phyloP scores from a whole-genome alignment of 1,284 basidiomycete species.

The Coniferiporia sulphurascens region DNA sequence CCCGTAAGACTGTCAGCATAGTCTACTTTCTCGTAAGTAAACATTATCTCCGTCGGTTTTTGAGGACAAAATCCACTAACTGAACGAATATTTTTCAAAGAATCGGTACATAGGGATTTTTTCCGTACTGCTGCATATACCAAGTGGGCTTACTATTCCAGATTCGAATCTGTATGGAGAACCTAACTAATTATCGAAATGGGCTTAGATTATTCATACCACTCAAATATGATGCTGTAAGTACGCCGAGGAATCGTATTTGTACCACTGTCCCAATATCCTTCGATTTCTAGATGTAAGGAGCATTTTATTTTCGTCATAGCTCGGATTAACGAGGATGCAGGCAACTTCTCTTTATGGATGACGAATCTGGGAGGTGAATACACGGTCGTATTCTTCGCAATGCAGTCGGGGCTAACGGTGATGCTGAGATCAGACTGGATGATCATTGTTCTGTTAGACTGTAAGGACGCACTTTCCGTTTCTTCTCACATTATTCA shows the following conservation, averaged over 20 bases:
- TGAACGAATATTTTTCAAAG: background rate
- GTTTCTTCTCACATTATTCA: background rate
- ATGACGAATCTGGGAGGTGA: background rate
- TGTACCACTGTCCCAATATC: background rate
- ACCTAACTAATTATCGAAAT: too few species aligned
- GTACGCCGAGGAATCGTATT: background rate
- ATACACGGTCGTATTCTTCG: background rate
- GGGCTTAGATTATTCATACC: background rate
- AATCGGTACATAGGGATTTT: constrained; percentile 6
- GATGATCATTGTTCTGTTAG: constrained; percentile 3
- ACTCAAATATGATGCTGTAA: background rate
- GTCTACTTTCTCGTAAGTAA: background rate
- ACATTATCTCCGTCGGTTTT: too few species aligned
- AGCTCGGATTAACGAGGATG: background rate
- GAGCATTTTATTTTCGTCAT: background rate
- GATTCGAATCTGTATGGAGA: too few species aligned
- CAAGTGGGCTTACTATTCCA: background rate
- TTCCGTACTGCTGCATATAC: background rate
- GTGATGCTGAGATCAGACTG: background rate
- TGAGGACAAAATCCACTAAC: background rate
- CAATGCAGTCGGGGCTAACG: background rate
- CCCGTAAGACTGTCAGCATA: background rate
- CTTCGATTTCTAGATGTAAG: background rate
- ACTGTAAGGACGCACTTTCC: background rate
- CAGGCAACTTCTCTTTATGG: background rate